These are phyloP conservation scores for Astrephomene gubernaculifera DNA, from an alignment of 139 green algal species.

Conservation along the genomic window DNA sequence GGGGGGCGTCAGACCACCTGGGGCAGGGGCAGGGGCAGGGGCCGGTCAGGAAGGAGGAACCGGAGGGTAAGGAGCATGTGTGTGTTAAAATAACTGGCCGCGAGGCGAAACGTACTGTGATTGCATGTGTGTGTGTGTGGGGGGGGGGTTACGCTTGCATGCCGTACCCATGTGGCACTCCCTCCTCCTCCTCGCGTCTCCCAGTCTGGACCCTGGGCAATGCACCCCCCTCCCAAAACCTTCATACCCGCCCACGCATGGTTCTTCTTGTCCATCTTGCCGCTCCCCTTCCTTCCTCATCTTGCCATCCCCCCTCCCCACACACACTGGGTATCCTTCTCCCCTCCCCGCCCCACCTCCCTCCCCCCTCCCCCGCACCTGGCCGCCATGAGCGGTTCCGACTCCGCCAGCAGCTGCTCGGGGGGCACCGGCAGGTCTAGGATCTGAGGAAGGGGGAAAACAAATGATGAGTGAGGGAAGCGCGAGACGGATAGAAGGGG, in stretches of 20 bases:
- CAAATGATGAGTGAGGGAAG: no score
- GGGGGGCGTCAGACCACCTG: constrained; percentile 71
- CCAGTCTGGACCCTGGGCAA: neutral
- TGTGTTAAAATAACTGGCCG: no score
- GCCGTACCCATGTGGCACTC: neutral
- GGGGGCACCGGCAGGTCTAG: constrained; percentile 55
- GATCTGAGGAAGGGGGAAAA: neutral
- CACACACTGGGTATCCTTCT: neutral
- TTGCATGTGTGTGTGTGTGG: neutral
- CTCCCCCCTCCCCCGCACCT: constrained; percentile 16
- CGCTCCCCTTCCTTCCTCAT: neutral
- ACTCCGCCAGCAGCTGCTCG: constrained; percentile 76
- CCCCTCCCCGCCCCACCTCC: neutral
- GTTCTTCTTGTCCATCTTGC: neutral
- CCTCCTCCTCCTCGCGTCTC: neutral
- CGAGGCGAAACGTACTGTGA: no score
- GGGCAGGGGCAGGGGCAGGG: neutral
- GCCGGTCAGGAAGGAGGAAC: neutral
- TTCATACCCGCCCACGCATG: neutral
- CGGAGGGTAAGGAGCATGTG: neutral
- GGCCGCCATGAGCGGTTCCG: constrained; percentile 61
- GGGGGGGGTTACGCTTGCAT: neutral
- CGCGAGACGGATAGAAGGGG: no score
- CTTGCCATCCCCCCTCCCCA: neutral
- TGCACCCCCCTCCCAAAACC: neutral